Percentiles rank a stretch among this genome's conserved stretches.
phyloP scores from a whole-genome alignment of 192 early-diverging fungal genomes.

The Podila horticola region DNA sequence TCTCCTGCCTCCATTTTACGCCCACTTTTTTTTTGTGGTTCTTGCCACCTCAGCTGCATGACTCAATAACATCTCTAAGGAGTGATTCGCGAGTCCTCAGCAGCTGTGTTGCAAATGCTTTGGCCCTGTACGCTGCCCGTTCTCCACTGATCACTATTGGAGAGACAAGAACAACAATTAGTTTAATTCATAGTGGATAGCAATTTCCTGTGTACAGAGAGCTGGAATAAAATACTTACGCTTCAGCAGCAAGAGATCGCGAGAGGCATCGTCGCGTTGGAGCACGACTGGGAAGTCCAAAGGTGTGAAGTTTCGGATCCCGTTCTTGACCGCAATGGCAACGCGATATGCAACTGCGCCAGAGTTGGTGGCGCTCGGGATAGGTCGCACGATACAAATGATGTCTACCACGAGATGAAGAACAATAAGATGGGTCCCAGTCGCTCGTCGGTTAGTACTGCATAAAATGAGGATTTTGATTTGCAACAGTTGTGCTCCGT shows the following conservation, averaged over 20 bases:
- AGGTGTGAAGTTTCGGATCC: slow-evolving; percentile 71
- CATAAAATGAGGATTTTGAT: no score
- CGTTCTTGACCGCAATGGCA: slow-evolving; percentile 59
- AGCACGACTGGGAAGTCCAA: slow-evolving; percentile 66
- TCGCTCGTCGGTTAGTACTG: not conserved
- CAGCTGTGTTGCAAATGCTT: slow-evolving; percentile 73
- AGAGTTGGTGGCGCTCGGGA: slow-evolving; percentile 1
- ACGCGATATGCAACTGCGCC: slow-evolving; percentile 43
- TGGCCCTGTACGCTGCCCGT: slow-evolving; percentile 71
- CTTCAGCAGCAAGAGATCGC: slow-evolving; percentile 74
- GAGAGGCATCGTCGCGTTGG: slow-evolving; percentile 62
- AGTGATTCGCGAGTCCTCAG: slow-evolving; percentile 68
- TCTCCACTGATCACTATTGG: slow-evolving; percentile 73
- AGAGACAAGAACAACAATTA: not conserved
- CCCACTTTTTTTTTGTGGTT: not conserved
- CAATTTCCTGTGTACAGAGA: no score
- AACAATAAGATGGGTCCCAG: not conserved
- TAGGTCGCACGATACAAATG: slow-evolving; percentile 39
- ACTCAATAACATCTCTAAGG: slow-evolving; percentile 66
- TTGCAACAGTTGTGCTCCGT: no score
- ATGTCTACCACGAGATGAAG: slow-evolving; percentile 19
- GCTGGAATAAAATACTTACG: slow-evolving; percentile 32
- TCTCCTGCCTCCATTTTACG: not conserved
- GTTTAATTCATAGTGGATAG: not conserved
- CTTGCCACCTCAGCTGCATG: slow-evolving; percentile 2